Percentiles rank a stretch among this genome's conserved stretches.
Conservation (phyloP, 2,329 filamentous ascomycete genomes). For the Trichophyton schoenleinii region DNA sequence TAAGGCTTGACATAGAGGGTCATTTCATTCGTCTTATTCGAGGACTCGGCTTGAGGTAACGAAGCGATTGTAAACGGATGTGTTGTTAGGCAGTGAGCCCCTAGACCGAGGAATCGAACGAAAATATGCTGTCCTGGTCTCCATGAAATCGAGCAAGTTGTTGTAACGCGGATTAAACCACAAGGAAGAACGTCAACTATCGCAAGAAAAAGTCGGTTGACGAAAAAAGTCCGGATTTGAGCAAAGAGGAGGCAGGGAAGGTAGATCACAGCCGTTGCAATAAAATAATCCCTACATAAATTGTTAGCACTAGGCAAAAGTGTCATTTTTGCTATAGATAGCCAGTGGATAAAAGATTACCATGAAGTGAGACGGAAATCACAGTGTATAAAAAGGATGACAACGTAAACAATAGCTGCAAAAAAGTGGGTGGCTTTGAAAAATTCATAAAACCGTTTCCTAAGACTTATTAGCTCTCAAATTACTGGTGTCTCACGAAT, state of each 20-base stretch:
- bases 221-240: conserved; percentile 37
- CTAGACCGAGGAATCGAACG: background rate
- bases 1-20: conserved; percentile 43
- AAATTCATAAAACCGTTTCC: conserved; percentile 46
- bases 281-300: conserved; percentile 45
- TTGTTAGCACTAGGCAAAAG: background rate
- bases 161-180: conserved; percentile 31
- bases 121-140: conserved; percentile 33
- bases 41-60: background rate
- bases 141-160: conserved; percentile 38
- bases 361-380: conserved; percentile 44
- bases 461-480: conserved; percentile 15
- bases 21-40: conserved; percentile 24
- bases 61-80: conserved; percentile 4
- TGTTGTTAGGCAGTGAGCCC: background rate
- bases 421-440: conserved; percentile 48
- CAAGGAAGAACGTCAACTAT: conserved; percentile 30
- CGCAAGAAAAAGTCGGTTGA: conserved; percentile 39
- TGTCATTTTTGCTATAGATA: too few relatives aligned
- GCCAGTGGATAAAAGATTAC: conserved; percentile 18
- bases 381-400: conserved; percentile 52
- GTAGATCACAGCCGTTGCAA: conserved; percentile 44
- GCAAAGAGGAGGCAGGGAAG: conserved; percentile 36
- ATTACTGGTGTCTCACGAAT: background rate
- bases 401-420: conserved; percentile 41